A percentile compares a stretch with the other conserved stretches of the same genome.
Conservation (phyloP, 257 asterid species). For the Scutellaria minor region DNA sequence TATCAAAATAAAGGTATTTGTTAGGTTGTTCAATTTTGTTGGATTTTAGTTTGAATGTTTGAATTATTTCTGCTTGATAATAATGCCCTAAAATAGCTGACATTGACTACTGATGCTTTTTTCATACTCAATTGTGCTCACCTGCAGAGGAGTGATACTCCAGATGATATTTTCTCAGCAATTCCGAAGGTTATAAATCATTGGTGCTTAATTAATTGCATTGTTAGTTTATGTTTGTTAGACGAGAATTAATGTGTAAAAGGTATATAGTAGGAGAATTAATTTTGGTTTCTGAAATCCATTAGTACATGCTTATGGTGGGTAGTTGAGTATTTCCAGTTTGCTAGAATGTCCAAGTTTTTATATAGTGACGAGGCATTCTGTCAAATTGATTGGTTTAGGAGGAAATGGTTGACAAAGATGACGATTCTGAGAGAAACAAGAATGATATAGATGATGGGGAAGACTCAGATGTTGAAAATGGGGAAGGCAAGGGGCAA, state of each 20-base stretch:
- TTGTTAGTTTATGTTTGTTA: no score
- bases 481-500: background rate
- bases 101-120: background rate
- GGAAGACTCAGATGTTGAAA: background rate
- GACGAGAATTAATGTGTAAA: no score
- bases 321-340: no score
- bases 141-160: slow-evolving; percentile 43
- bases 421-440: background rate
- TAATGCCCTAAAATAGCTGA: background rate
- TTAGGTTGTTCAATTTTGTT: background rate
- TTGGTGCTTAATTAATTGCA: background rate
- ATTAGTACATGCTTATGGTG: no score
- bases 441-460: background rate
- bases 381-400: background rate
- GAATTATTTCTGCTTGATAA: background rate
- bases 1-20: slow-evolving; percentile 36
- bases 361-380: background rate
- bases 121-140: background rate
- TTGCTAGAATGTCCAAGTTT: background rate
- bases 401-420: slow-evolving; percentile 18
- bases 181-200: slow-evolving; percentile 31
- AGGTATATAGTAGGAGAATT: no score
- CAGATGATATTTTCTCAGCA: slow-evolving; percentile 38
- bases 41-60: background rate
- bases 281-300: no score